Conservation (phyloP, 192 early-diverging fungal genomes). For the Coemansia aciculifera region DNA sequence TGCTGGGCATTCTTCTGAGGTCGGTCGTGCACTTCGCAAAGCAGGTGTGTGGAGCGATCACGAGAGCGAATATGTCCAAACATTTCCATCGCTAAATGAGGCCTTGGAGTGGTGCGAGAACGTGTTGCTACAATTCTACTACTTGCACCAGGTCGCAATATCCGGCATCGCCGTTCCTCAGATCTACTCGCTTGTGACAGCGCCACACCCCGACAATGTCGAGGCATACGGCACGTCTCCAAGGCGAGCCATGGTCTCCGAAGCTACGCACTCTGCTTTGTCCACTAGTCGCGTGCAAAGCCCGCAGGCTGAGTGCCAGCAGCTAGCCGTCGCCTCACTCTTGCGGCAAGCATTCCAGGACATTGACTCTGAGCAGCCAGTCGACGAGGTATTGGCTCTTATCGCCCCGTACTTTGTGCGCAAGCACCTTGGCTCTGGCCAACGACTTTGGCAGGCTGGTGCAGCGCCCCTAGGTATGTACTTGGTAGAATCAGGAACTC, state of each 20-base stretch:
- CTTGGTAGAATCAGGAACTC: constrained; percentile 73
- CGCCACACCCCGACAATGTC: constrained; percentile 31
- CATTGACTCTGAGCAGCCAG: constrained; percentile 49
- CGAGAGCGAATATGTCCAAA: constrained; percentile 63
- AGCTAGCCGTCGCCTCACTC: constrained; percentile 55
- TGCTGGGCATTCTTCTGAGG: constrained; percentile 63
- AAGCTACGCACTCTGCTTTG: constrained; percentile 48
- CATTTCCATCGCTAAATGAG: constrained; percentile 80
- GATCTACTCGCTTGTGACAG: constrained; percentile 36
- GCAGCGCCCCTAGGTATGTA: constrained; percentile 64
- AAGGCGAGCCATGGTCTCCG: constrained; percentile 41
- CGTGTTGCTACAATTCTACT: constrained; percentile 76
- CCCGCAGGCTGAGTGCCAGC: not conserved
- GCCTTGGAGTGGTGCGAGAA: constrained; percentile 97
- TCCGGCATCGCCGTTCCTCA: constrained; percentile 28
- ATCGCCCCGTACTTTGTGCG: constrained; percentile 69
- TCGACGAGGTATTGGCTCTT: constrained; percentile 59
- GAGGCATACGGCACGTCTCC: constrained; percentile 41
- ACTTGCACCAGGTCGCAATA: constrained; percentile 56
- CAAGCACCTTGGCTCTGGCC: constrained; percentile 55
- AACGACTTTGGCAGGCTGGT: constrained; percentile 69
- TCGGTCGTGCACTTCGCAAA: constrained; percentile 65
- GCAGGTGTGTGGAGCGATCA: constrained; percentile 66
- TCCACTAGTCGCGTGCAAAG: constrained; percentile 14
- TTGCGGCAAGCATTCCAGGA: constrained; percentile 68